Conservation (phyloP, 179 eudicot genomes). For the Actinidia polygama region DNA sequence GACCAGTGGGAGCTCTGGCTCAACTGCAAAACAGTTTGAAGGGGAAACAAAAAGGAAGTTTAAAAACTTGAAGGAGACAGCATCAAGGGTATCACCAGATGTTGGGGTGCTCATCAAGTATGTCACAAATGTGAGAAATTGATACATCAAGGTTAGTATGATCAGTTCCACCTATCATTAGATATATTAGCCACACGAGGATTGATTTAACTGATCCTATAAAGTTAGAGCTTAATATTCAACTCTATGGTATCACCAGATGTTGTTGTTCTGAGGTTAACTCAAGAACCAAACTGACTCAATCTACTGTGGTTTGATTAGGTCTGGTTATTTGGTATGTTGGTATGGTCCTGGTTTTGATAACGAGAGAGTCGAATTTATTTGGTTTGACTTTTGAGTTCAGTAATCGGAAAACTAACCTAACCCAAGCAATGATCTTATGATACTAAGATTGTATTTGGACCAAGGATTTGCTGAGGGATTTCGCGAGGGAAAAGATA, state of each 20-base stretch:
- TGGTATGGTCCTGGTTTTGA: not conserved
- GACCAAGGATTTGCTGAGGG: too few relatives aligned
- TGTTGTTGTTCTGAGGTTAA: too few relatives aligned
- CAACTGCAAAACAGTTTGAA: conserved; percentile 52
- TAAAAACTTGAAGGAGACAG: conserved; percentile 34
- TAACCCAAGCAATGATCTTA: too few relatives aligned
- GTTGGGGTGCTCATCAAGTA: conserved; percentile 42
- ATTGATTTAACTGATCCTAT: too few relatives aligned
- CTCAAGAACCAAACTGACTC: not conserved
- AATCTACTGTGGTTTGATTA: not conserved
- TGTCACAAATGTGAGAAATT: conserved; percentile 38
- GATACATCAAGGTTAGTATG: conserved; percentile 21
- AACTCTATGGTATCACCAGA: too few relatives aligned
- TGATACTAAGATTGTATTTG: too few relatives aligned
- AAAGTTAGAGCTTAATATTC: too few relatives aligned
- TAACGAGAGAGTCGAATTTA: not conserved
- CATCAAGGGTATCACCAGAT: conserved; percentile 44
- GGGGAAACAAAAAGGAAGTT: conserved; percentile 51
- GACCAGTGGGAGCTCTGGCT: conserved; percentile 54
- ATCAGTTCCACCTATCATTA: not conserved
- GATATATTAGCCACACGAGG: not conserved
- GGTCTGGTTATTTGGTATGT: not conserved
- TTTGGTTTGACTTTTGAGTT: not conserved
- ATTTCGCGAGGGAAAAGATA: too few relatives aligned
- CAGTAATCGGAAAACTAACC: not conserved